Conservation (phyloP, 768 basidiomycete genomes). For the Brasilioporus rufonigricans region DNA sequence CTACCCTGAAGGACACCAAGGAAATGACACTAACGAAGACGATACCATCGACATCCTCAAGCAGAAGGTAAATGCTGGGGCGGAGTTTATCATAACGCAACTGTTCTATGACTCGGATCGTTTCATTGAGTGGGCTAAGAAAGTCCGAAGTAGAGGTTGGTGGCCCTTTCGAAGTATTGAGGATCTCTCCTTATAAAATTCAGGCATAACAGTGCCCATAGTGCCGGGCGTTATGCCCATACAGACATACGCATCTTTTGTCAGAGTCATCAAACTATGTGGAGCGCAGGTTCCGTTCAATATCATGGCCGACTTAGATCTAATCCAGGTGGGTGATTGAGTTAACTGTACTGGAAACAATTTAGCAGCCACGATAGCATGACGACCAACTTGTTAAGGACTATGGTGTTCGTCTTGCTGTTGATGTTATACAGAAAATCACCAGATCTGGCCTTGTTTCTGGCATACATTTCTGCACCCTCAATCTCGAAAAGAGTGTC, state of each 20-base stretch:
- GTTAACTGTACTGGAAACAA: neutral
- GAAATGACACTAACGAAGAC: constrained; percentile 55
- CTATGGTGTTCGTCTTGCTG: constrained; percentile 86
- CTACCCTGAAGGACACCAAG: constrained; percentile 89
- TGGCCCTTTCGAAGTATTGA: neutral
- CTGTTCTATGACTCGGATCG: constrained; percentile 94
- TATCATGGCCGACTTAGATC: constrained; percentile 64
- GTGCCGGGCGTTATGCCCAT: constrained; percentile 98
- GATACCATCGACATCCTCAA: constrained; percentile 69
- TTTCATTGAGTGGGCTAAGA: constrained; percentile 77
- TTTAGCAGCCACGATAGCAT: constrained; percentile 46
- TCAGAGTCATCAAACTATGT: constrained; percentile 87
- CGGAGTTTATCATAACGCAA: constrained; percentile 95
- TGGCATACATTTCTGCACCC: constrained; percentile 92
- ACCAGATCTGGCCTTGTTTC: constrained; percentile 53
- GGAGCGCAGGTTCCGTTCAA: constrained; percentile 70
- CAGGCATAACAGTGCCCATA: constrained; percentile 87
- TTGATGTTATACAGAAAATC: constrained; percentile 69
- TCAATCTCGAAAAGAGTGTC: constrained; percentile 96
- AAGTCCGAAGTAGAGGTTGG: constrained; percentile 70
- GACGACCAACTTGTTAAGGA: constrained; percentile 95
- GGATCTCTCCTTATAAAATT: constrained; percentile 5
- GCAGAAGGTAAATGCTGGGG: constrained; percentile 89
- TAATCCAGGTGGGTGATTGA: constrained; percentile 61
- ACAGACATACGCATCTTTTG: constrained; percentile 92